Evolutionary conservation across 306 rosid genomes (phyloP), one percentile per base, ranked within the genome.

Genomic region (Lathyrus sativus): DNA sequence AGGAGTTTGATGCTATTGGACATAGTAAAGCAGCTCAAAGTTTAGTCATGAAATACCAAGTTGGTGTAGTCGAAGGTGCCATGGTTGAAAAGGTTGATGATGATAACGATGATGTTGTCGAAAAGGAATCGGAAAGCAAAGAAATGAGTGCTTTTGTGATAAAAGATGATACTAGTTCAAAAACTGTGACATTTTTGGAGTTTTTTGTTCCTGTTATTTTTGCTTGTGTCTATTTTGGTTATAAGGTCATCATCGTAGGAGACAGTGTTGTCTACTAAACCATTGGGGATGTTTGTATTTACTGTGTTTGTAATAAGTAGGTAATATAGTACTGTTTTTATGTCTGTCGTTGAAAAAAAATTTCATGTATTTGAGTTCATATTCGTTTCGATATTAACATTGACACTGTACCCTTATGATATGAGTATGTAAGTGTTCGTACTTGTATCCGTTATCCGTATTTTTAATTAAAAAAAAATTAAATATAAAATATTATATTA

Each of bases 61-160:
- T 86, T 1, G 89, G 91, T 62, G 85, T 81, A 11, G 73, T 82
- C 1, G 75, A 84, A 66, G 91, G 89, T 72, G 60, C 63, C 82
- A 19, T 1, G 1, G 1, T 19, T 19, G 22, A 19, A 19, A 51
- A 51, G n/a, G 14, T 53, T 19, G 33, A 53, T 51, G 46, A 42
- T 42, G n/a, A 3, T 19, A 51, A 9, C 65, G 85, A 79, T 8
- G 35, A n/a, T 63, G 78, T 43, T 63, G 45, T 37, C 13, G 24
- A 38, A 37, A 75, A 68, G 42, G 84, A 86, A 35, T 2, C 80
- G 7, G 68, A 62, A 35, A 82, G 12, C 60, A 46, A 73, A 41
- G 85, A 87, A 68, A 87, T 87, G 87, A 82, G 79, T 69, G 89
- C 91, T 39, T 84, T 75, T 26, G 87, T 87, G 1, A 54, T 87